phyloP scores from a whole-genome alignment of 768 basidiomycete species.

The Leucocoprinus birnbaumii region DNA sequence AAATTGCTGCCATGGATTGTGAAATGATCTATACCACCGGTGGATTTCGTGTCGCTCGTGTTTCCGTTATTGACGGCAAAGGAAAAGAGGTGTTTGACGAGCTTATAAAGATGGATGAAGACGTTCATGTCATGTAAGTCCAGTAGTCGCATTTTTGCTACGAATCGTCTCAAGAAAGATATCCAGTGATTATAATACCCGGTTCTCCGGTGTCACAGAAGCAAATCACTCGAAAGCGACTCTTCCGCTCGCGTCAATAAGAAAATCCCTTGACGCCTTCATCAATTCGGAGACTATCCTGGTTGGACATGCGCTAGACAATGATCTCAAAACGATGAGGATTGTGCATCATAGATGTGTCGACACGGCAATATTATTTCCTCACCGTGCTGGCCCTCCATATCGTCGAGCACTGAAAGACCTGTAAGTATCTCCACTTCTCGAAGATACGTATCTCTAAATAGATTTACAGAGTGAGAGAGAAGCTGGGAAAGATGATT shows the following conservation, averaged over 20 bases:
- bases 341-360: constrained; percentile 83
- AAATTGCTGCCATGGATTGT: constrained; percentile 90
- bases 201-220: constrained; percentile 79
- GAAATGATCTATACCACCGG: constrained; percentile 97
- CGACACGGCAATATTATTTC: constrained; percentile 87
- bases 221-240: constrained; percentile 59
- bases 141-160: neutral
- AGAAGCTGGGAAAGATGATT: constrained; percentile 77
- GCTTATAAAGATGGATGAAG: constrained; percentile 76
- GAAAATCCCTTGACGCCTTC: constrained; percentile 63
- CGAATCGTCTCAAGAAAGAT: no score
- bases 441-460: constrained; percentile 15
- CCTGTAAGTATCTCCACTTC: constrained; percentile 46
- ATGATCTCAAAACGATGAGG: constrained; percentile 88
- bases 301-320: constrained; percentile 90
- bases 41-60: constrained; percentile 86
- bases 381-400: constrained; percentile 70
- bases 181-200: constrained; percentile 84
- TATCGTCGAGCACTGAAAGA: constrained; percentile 80
- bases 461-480: constrained; percentile 59
- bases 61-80: constrained; percentile 81
- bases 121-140: constrained; percentile 71
- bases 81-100: constrained; percentile 82
- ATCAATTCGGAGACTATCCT: constrained; percentile 82
- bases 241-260: constrained; percentile 63